Evolutionary conservation across 1,284 basidiomycete genomes (phyloP).

Genomic region (Phylloboletellus chloephorus): DNA sequence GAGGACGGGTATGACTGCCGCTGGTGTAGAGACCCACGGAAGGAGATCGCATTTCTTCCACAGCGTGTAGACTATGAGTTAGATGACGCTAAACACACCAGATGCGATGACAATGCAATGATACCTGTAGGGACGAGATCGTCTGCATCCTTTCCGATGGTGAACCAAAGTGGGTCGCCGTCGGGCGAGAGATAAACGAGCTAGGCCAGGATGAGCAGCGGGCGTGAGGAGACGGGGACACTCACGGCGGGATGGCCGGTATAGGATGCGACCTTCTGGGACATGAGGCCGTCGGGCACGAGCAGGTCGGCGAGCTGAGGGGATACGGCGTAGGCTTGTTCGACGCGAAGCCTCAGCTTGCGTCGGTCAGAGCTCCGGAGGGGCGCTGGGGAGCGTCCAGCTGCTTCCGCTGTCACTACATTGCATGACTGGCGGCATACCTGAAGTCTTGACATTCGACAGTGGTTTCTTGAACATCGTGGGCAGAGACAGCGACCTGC

Average conservation of each 20-base stretch:
- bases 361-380: slow-evolving; percentile 64
- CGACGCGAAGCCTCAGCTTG: slow-evolving; percentile 58
- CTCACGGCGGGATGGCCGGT: slow-evolving; percentile 59
- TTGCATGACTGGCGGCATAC: slow-evolving; percentile 20
- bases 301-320: slow-evolving; percentile 55
- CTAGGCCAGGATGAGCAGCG: slow-evolving; percentile 29
- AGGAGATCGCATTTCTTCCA: slow-evolving; percentile 67
- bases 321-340: slow-evolving; percentile 42
- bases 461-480: slow-evolving; percentile 74
- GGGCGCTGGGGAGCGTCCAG: slow-evolving; percentile 40
- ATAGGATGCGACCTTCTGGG: slow-evolving; percentile 62
- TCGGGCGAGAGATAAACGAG: slow-evolving; percentile 59
- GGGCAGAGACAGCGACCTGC: too few relatives aligned
- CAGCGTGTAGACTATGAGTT: slow-evolving; percentile 55
- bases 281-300: slow-evolving; percentile 65
- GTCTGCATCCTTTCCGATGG: slow-evolving; percentile 59
- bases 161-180: slow-evolving; percentile 81
- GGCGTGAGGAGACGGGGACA: slow-evolving; percentile 5
- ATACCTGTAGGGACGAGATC: slow-evolving; percentile 67
- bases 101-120: slow-evolving; percentile 5
- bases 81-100: neutral
- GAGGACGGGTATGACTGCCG: slow-evolving; percentile 58
- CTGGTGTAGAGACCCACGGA: slow-evolving; percentile 60
- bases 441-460: slow-evolving; percentile 60
- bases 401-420: neutral